Evolutionary conservation across 2,329 filamentous ascomycete species (phyloP).

Genomic region (Trematosphaeria pertusa): DNA sequence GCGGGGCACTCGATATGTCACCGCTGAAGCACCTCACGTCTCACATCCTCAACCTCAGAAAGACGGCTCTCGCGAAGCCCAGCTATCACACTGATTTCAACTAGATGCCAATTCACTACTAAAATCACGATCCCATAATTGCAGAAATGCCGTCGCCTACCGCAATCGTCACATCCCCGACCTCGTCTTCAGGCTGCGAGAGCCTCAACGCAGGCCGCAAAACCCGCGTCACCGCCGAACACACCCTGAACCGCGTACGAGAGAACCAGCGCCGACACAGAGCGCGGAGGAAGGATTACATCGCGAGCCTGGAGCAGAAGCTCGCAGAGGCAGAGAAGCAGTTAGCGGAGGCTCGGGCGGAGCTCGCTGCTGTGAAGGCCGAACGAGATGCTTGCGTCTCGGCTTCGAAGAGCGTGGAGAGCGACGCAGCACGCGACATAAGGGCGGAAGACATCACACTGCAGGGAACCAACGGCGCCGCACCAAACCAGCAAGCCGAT

Average conservation of each 20-base stretch:
- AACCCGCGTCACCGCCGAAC: constrained; percentile 39
- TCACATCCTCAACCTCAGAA: neutral
- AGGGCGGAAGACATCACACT: constrained; percentile 6
- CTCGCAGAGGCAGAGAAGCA: constrained; percentile 37
- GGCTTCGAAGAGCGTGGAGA: neutral
- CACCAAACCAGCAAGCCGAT: too few species aligned
- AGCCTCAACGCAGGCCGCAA: constrained; percentile 8
- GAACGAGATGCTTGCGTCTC: constrained; percentile 18
- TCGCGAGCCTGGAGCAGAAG: constrained; percentile 49
- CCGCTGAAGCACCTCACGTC: constrained; percentile 5
- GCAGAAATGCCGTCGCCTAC: neutral
- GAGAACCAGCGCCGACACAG: constrained; percentile 62
- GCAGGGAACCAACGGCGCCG: constrained; percentile 1
- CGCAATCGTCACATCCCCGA: too few species aligned
- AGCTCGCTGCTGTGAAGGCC: constrained; percentile 32
- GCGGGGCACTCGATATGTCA: constrained; percentile 14
- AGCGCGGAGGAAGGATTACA: constrained; percentile 51
- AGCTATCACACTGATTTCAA: too few species aligned
- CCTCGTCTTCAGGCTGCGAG: neutral
- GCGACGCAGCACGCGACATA: neutral
- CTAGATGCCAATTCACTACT: too few species aligned
- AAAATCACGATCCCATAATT: too few species aligned
- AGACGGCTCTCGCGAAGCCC: constrained; percentile 44
- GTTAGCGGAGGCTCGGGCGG: constrained; percentile 31
- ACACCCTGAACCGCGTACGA: constrained; percentile 53